Evolutionary conservation across 305 asterid genomes (phyloP).

Genomic region (Ajuga reptans): DNA sequence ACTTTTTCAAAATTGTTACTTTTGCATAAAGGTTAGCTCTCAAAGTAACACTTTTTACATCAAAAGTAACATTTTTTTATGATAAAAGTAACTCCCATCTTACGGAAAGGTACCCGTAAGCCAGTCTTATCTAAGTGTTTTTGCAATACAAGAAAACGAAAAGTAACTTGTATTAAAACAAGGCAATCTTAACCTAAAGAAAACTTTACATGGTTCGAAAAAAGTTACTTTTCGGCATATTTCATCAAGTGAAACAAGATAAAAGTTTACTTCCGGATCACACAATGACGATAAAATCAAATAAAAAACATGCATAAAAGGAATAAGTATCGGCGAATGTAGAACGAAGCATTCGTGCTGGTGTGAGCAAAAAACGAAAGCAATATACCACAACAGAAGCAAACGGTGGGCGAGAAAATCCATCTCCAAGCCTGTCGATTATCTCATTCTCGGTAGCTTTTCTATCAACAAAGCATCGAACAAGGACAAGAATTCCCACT

Average conservation of each 20-base stretch:
- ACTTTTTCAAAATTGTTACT: too few relatives aligned
- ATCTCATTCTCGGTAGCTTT: constrained; percentile 73
- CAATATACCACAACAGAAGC: constrained; percentile 79
- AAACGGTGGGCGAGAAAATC: constrained; percentile 91
- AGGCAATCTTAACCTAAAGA: neutral
- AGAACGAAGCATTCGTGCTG: neutral
- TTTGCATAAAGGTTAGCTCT: too few relatives aligned
- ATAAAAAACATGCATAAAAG: neutral
- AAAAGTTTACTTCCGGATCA: neutral
- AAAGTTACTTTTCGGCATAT: neutral
- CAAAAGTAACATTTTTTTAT: too few relatives aligned
- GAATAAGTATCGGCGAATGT: neutral
- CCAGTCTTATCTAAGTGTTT: too few relatives aligned
- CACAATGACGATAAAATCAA: neutral
- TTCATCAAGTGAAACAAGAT: neutral
- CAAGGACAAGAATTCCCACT: constrained; percentile 79
- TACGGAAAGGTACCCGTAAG: too few relatives aligned
- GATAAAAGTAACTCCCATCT: too few relatives aligned
- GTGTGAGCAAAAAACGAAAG: neutral
- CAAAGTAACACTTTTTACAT: too few relatives aligned
- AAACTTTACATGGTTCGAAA: neutral
- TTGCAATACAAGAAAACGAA: too few relatives aligned
- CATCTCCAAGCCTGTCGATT: constrained; percentile 75
- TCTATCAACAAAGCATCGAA: constrained; percentile 71
- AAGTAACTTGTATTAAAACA: neutral